These are phyloP conservation scores for Cladosporium sp. DNA, from an alignment of 2,329 filamentous ascomycete genomes.

Conservation along the genomic window DNA sequence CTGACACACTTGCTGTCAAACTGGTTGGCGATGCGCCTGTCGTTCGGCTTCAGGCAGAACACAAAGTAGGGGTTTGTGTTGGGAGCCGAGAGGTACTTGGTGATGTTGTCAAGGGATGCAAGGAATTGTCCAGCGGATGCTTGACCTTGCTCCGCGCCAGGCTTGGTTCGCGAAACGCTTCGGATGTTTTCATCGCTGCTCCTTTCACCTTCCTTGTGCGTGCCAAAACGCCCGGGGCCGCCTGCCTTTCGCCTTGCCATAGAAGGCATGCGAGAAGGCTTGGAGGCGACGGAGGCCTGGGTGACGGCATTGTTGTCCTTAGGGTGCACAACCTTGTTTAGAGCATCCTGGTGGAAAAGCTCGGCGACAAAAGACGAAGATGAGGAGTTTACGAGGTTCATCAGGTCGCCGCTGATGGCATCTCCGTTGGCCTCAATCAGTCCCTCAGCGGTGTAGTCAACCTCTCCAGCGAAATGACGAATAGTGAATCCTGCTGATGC, in stretches of 20 bases:
- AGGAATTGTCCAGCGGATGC: conserved; percentile 91
- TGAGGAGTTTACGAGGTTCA: conserved; percentile 85
- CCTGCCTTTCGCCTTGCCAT: conserved; percentile 76
- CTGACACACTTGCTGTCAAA: conserved; percentile 98
- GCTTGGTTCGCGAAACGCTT: conserved; percentile 33
- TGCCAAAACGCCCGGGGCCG: conserved; percentile 43
- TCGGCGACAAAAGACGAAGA: conserved; percentile 84
- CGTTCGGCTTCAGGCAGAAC: conserved; percentile 96
- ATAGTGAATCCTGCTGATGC: conserved; percentile 76
- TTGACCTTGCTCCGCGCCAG: conserved; percentile 53
- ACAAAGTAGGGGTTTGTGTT: conserved; percentile 93
- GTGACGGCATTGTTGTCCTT: conserved; percentile 85
- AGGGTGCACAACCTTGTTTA: conserved; percentile 90
- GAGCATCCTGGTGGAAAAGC: conserved; percentile 90
- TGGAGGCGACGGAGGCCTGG: conserved; percentile 93
- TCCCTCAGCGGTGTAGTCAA: conserved; percentile 84
- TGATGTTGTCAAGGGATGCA: conserved; percentile 81
- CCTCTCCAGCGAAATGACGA: conserved; percentile 91
- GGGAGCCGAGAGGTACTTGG: conserved; percentile 71
- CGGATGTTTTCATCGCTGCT: conserved; percentile 33
- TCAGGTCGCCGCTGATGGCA: conserved; percentile 87
- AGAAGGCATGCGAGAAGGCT: conserved; percentile 85
- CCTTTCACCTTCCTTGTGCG: conserved; percentile 40
- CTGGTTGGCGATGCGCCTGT: conserved; percentile 93
- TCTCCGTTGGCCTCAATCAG: conserved; percentile 94